Evolutionary conservation across 139 green algal species (phyloP).

Genomic region (Auxenochlorella pyrenoidosa): DNA sequence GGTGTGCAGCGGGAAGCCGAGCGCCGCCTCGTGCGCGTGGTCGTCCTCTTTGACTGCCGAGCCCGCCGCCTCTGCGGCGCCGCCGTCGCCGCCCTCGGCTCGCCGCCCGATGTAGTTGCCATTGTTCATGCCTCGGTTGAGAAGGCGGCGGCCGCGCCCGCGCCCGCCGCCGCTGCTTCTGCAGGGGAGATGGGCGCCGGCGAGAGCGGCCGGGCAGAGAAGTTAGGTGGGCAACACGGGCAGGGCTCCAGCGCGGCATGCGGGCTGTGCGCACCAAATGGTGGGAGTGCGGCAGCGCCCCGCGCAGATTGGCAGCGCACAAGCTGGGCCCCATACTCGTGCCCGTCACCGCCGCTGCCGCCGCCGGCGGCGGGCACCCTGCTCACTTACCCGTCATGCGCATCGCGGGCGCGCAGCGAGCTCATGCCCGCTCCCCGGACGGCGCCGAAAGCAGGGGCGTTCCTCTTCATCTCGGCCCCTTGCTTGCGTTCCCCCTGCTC

Average conservation of each 20-base stretch:
- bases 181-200: neutral
- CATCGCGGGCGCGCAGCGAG: slow-evolving; percentile 41
- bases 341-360: neutral
- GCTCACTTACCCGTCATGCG: slow-evolving; percentile 33
- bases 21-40: slow-evolving; percentile 70
- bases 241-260: neutral
- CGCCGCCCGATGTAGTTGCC: slow-evolving; percentile 41
- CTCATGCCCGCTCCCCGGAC: slow-evolving; percentile 34
- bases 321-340: neutral
- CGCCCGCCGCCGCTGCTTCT: slow-evolving; percentile 19
- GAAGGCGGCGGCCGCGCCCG: slow-evolving; percentile 23
- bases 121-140: slow-evolving; percentile 52
- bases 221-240: too few species aligned
- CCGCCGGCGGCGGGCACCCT: too few species aligned
- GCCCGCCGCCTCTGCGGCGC: neutral
- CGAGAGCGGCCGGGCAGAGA: neutral
- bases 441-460: slow-evolving; percentile 11
- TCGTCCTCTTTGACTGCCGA: slow-evolving; percentile 45
- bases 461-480: neutral
- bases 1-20: slow-evolving; percentile 84
- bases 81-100: neutral
- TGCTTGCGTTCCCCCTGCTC: neutral
- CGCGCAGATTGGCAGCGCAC: neutral
- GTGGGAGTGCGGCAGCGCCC: too few species aligned
- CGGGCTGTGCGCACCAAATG: too few species aligned